Conservation (phyloP, 1,284 basidiomycete species). For the Ceratobasidium sp. region DNA sequence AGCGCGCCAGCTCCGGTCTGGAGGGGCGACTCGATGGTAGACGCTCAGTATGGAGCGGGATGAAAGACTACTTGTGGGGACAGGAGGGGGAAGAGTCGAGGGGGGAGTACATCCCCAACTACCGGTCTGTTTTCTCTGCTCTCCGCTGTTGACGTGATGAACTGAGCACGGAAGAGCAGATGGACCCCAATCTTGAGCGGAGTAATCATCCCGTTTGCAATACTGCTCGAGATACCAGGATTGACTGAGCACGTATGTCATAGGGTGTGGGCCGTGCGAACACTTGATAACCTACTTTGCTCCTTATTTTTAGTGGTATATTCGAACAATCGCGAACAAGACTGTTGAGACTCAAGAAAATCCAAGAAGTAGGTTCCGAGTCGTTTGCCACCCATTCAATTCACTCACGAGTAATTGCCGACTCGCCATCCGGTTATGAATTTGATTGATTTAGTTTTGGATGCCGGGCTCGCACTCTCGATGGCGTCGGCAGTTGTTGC, state of each 20-base stretch:
- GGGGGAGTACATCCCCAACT: slow-evolving; percentile 41
- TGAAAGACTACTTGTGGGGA: slow-evolving; percentile 37
- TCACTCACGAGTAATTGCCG: slow-evolving; percentile 40
- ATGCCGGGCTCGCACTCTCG: slow-evolving; percentile 69
- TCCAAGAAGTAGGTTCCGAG: slow-evolving; percentile 48
- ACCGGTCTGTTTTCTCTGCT: slow-evolving; percentile 24
- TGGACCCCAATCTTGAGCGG: slow-evolving; percentile 71
- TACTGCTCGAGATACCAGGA: slow-evolving; percentile 80
- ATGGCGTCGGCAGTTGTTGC: slow-evolving; percentile 73
- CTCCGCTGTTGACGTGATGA: background rate
- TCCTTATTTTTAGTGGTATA: slow-evolving; percentile 53
- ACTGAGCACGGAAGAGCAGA: slow-evolving; percentile 45
- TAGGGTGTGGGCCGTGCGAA: background rate
- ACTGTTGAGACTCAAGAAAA: slow-evolving; percentile 62
- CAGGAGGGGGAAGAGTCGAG: slow-evolving; percentile 36
- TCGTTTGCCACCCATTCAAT: slow-evolving; percentile 25
- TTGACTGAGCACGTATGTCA: slow-evolving; percentile 58
- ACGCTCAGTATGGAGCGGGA: background rate
- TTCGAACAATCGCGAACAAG: slow-evolving; percentile 57
- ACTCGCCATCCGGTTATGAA: background rate
- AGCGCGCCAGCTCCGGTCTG: background rate
- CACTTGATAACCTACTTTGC: background rate
- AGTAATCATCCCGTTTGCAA: slow-evolving; percentile 74
- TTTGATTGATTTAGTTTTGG: slow-evolving; percentile 53
- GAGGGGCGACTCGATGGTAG: background rate